Evolutionary conservation across 2,329 filamentous ascomycete species (phyloP).

Genomic region (Colletotrichum lupini): DNA sequence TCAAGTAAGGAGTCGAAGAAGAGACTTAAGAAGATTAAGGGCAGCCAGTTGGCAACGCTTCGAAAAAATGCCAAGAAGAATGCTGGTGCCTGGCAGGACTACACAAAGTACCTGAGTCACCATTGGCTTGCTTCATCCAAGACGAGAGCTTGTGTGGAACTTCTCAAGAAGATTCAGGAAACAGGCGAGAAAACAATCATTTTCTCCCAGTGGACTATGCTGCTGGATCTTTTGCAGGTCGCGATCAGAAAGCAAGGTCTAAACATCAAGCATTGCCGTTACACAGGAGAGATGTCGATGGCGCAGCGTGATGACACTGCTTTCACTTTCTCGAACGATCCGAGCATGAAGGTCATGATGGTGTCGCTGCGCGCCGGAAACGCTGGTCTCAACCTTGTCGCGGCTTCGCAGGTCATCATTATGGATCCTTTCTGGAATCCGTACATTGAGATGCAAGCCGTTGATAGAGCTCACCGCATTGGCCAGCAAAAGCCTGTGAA

Average conservation of each 20-base stretch:
- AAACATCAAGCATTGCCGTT: slow-evolving; percentile 71
- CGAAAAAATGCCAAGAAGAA: slow-evolving; percentile 52
- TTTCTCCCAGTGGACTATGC: slow-evolving; percentile 84
- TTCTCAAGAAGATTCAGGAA: slow-evolving; percentile 62
- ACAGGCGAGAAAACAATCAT: slow-evolving; percentile 81
- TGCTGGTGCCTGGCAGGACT: slow-evolving; percentile 72
- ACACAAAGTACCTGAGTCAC: slow-evolving; percentile 75
- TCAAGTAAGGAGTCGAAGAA: slow-evolving; percentile 37
- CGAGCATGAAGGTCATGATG: slow-evolving; percentile 75
- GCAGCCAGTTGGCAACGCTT: slow-evolving; percentile 44
- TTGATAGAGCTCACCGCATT: slow-evolving; percentile 90
- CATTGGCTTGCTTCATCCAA: slow-evolving; percentile 82
- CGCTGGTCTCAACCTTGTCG: slow-evolving; percentile 86
- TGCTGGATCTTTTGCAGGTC: slow-evolving; percentile 82
- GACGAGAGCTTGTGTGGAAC: slow-evolving; percentile 74
- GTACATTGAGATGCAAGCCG: slow-evolving; percentile 90
- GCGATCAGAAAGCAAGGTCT: slow-evolving; percentile 67
- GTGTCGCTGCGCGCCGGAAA: slow-evolving; percentile 85
- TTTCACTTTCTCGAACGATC: slow-evolving; percentile 70
- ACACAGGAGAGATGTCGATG: slow-evolving; percentile 81
- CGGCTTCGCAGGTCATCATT: slow-evolving; percentile 87
- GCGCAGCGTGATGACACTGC: slow-evolving; percentile 75
- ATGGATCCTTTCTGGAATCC: slow-evolving; percentile 97
- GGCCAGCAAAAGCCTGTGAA: slow-evolving; percentile 80
- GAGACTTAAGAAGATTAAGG: slow-evolving; percentile 52